Conservation (phyloP, 352 stramenopile genomes). For the Blastocystis sp. region DNA sequence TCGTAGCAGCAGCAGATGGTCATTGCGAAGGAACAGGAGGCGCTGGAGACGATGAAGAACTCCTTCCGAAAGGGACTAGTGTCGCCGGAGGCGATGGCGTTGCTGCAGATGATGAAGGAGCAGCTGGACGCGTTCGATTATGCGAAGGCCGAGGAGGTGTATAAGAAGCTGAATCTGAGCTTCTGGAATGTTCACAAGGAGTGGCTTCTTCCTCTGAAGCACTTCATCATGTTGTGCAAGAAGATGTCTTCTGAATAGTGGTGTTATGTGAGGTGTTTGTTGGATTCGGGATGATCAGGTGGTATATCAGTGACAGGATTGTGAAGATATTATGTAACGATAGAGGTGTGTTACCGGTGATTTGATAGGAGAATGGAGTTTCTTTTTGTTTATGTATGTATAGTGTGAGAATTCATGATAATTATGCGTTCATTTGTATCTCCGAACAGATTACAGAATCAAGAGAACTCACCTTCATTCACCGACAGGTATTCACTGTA, state of each 20-base stretch:
- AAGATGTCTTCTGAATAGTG: neutral
- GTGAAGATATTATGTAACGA: too few relatives aligned
- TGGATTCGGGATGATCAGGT: too few relatives aligned
- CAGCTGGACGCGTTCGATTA: constrained; percentile 12
- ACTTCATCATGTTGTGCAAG: constrained; percentile 37
- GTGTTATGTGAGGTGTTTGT: too few relatives aligned
- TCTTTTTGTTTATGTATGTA: too few relatives aligned
- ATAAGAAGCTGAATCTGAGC: constrained; percentile 48
- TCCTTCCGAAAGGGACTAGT: constrained; percentile 15
- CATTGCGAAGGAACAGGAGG: neutral
- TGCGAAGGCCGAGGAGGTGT: neutral
- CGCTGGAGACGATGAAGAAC: neutral
- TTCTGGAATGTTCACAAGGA: constrained; percentile 44
- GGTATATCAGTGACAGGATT: too few relatives aligned
- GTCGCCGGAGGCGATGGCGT: neutral
- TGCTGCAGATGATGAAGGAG: neutral
- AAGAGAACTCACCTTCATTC: too few relatives aligned
- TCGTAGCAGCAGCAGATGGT: neutral
- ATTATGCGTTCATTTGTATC: too few relatives aligned
- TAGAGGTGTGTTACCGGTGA: too few relatives aligned
- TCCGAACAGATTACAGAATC: too few relatives aligned
- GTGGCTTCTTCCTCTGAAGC: constrained; percentile 40
- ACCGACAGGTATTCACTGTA: too few relatives aligned
- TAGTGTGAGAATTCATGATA: too few relatives aligned
- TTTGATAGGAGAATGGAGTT: too few relatives aligned